Conservation (phyloP, 139 green algal genomes). For the Zygnema cylindricum region DNA sequence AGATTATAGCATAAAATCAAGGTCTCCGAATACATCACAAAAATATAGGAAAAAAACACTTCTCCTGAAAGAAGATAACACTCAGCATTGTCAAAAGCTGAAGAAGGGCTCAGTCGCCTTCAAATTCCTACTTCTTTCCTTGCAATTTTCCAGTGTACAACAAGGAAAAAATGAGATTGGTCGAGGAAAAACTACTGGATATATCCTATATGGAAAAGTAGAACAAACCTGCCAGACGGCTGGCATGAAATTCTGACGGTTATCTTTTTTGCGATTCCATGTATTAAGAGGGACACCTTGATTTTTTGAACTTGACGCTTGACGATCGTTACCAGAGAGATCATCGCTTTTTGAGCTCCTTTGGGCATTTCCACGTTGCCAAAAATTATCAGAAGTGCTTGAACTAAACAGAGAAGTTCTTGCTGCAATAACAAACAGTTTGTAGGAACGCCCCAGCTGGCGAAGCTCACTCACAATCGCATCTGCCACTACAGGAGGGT, state of each 20-base stretch:
- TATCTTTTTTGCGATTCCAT: background rate
- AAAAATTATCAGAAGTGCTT: background rate
- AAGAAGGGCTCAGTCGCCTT: no score
- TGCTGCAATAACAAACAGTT: conserved; percentile 1
- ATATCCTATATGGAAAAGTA: background rate
- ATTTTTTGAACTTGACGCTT: background rate
- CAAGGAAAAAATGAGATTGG: background rate
- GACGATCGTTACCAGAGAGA: background rate
- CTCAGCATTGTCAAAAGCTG: no score
- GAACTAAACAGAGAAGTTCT: background rate
- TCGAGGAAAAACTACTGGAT: background rate
- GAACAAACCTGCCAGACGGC: background rate
- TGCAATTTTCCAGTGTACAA: background rate
- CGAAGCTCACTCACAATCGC: conserved; percentile 8
- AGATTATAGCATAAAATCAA: no score
- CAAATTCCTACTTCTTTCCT: background rate
- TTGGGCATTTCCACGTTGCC: no score
- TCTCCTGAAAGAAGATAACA: background rate
- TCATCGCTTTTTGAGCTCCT: background rate
- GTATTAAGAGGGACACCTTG: background rate
- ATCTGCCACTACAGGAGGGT: background rate
- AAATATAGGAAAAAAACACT: background rate
- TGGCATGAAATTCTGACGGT: background rate
- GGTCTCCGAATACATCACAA: no score
- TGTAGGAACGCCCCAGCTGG: conserved; percentile 10